phyloP scores from a whole-genome alignment of 352 stramenopile species.

The Achlya hypogyna region DNA sequence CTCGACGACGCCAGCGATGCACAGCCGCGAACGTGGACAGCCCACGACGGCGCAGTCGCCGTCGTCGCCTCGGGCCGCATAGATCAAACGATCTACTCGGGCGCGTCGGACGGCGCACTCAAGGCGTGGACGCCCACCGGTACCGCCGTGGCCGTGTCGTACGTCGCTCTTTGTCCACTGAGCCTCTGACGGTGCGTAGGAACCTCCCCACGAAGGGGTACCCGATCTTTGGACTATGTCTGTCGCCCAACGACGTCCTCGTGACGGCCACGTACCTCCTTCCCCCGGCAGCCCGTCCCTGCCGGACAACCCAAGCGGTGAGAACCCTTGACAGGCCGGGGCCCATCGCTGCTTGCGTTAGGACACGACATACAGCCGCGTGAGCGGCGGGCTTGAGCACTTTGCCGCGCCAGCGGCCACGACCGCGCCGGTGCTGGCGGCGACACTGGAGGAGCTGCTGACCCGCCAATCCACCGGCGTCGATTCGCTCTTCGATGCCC shows the following conservation, averaged over 20 bases:
- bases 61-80: slow-evolving; percentile 51
- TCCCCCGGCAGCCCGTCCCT: slow-evolving; percentile 63
- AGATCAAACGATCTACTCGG: slow-evolving; percentile 50
- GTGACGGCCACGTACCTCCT: slow-evolving; percentile 60
- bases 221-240: slow-evolving; percentile 54
- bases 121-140: slow-evolving; percentile 41
- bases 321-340: background rate
- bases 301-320: slow-evolving; percentile 64
- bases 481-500: slow-evolving; percentile 58
- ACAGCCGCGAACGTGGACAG: slow-evolving; percentile 38
- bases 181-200: slow-evolving; percentile 12
- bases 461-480: slow-evolving; percentile 28
- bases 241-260: slow-evolving; percentile 65
- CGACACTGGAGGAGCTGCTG: slow-evolving; percentile 30
- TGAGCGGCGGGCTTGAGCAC: slow-evolving; percentile 64
- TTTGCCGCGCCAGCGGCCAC: slow-evolving; percentile 49
- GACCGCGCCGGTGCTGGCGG: slow-evolving; percentile 31
- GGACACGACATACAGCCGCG: slow-evolving; percentile 75
- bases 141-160: background rate
- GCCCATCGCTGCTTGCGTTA: background rate
- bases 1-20: slow-evolving; percentile 38
- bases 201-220: slow-evolving; percentile 25
- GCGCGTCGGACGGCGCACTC: slow-evolving; percentile 49
- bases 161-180: background rate
- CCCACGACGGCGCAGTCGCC: slow-evolving; percentile 62